These are phyloP conservation scores for Boletus sp. DNA, from an alignment of 768 basidiomycete genomes.

Conservation along the genomic window DNA sequence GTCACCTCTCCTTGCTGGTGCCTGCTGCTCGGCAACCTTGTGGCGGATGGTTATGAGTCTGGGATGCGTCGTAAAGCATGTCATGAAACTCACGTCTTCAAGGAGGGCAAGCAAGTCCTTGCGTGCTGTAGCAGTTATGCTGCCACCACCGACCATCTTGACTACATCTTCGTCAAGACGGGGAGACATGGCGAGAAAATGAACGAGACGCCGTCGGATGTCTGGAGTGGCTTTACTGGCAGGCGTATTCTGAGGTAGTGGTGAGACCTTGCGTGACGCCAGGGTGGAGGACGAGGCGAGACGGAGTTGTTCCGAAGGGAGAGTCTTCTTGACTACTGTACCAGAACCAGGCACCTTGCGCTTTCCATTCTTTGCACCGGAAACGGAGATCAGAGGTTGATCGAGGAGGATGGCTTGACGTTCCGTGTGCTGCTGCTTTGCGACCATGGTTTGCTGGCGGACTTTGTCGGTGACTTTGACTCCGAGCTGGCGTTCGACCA, in stretches of 20 bases:
- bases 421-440: conserved; percentile 49
- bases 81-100: conserved; percentile 42
- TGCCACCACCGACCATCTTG: conserved; percentile 45
- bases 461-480: conserved; percentile 41
- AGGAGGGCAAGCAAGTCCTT: conserved; percentile 49
- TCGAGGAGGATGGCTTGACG: conserved; percentile 46
- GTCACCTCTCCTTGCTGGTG: conserved; percentile 33
- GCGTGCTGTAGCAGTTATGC: conserved; percentile 34
- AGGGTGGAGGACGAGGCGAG: conserved; percentile 29
- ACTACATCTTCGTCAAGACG: conserved; percentile 40
- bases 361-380: conserved; percentile 40
- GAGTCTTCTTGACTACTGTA: conserved; percentile 25
- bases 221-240: conserved; percentile 19
- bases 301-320: conserved; percentile 31
- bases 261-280: conserved; percentile 31
- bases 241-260: conserved; percentile 23
- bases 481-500: conserved; percentile 61
- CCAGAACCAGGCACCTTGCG: conserved; percentile 37
- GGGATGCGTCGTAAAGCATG: background rate
- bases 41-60: background rate
- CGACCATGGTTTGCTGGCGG: conserved; percentile 46
- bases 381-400: conserved; percentile 31
- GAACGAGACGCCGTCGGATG: conserved; percentile 44
- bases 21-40: conserved; percentile 51
- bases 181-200: conserved; percentile 49